phyloP scores from a whole-genome alignment of 192 early-diverging fungal genomes.

The Backusella circina region DNA sequence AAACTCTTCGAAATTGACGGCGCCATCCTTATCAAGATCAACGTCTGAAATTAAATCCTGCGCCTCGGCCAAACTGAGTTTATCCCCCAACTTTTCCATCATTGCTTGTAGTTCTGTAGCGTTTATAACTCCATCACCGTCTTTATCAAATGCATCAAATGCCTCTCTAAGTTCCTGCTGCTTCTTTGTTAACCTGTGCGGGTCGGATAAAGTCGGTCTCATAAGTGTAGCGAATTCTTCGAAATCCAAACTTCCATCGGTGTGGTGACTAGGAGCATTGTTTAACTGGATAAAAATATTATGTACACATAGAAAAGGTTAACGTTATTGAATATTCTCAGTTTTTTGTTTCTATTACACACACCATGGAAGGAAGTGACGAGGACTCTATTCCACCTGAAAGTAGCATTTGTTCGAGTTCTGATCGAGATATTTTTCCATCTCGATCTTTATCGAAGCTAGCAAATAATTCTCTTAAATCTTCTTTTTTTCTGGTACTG shows the following conservation, averaged over 20 bases:
- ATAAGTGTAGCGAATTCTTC: conserved; percentile 62
- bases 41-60: conserved; percentile 26
- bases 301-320: background rate
- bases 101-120: conserved; percentile 26
- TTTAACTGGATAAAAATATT: background rate
- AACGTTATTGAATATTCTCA: background rate
- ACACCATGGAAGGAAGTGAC: conserved; percentile 51
- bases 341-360: conserved; percentile 63
- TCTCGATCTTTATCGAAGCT: conserved; percentile 48
- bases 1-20: conserved; percentile 35
- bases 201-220: conserved; percentile 29
- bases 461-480: conserved; percentile 36
- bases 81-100: conserved; percentile 34
- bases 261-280: conserved; percentile 35
- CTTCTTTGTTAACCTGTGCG: background rate
- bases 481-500: conserved; percentile 22
- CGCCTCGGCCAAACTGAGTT: conserved; percentile 18
- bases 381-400: conserved; percentile 43
- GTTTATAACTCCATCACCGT: conserved; percentile 28
- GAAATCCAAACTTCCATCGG: conserved; percentile 53
- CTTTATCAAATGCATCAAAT: conserved; percentile 34
- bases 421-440: conserved; percentile 28
- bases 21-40: conserved; percentile 29
- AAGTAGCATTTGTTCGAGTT: conserved; percentile 35
- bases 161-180: conserved; percentile 30